Base-by-base conservation (phyloP, 306 rosid genomes). In the Trichosanthes truncata region DNA sequence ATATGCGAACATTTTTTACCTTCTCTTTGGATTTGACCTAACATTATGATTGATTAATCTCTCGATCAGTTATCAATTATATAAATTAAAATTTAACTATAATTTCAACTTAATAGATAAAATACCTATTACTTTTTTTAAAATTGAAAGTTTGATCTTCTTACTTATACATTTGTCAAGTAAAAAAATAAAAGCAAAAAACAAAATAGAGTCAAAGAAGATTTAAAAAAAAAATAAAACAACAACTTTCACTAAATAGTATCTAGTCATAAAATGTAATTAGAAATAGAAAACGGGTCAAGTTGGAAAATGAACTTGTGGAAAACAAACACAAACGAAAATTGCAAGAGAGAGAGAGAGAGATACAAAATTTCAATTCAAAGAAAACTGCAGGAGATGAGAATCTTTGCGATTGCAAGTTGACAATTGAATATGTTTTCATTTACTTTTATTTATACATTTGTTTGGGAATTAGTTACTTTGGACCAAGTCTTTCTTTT, bases 401-500 rank as follows among this genome's bases (percentile, higher is more conserved):
- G 92, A 88, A 90, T 89, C 86, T 89, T 92, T 87, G 91, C 89
- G 86, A 86, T 84, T 57, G 88, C 88, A 86, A 80, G 84, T 77
- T 43, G 55, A 49, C 78, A 77, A 82, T 48, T 82, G 87, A 79
- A 76, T 76, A 79, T 71, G 71, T 79, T 76, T 93, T 89, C 29
- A 66, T 38, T 18, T 66, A 33, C 40, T 72, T 72, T 43, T 13
- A 21, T 71, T 43, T 43, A 20, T n/a, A 12, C 11, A 21, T 71
- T 17, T 25, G 23, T 72, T 23, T 92, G 91, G 86, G 92, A 83
- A 87, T 82, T 67, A 79, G 52, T 21, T 76, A 72, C 88, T 89
- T 89, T 89, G 88, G 96, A 89, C 93, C 90, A 71, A 79, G 83
- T 88, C 86, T 87, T 86, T 79, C 85, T 87, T 90, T 88, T 93